Evolutionary conservation across 768 basidiomycete genomes (phyloP).

Genomic region (Xanthoconium purpureum): DNA sequence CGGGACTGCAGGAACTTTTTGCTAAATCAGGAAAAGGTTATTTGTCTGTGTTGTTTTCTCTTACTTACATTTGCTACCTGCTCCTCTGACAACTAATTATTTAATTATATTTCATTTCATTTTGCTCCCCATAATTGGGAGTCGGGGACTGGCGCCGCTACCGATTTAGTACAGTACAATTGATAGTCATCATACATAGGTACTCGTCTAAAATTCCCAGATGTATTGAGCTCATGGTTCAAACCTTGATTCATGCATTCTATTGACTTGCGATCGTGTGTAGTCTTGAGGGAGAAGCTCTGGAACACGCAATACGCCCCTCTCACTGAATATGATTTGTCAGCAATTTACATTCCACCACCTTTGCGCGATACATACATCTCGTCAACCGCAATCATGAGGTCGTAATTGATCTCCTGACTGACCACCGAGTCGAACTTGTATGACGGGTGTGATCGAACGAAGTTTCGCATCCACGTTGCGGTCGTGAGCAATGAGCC

Average conservation of each 20-base stretch:
- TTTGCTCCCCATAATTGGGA: too few species aligned
- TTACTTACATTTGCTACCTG: too few species aligned
- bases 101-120: too few species aligned
- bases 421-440: conserved; percentile 89
- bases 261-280: conserved; percentile 32
- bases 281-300: conserved; percentile 65
- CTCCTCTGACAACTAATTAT: too few species aligned
- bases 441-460: conserved; percentile 88
- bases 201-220: too few species aligned
- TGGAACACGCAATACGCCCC: conserved; percentile 58
- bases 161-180: too few species aligned
- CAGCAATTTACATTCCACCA: not conserved
- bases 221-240: conserved; percentile 14
- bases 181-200: too few species aligned
- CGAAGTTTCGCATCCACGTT: conserved; percentile 90
- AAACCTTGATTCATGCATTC: conserved; percentile 25
- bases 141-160: too few species aligned
- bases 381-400: conserved; percentile 84
- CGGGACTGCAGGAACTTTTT: too few species aligned
- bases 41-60: too few species aligned
- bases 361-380: conserved; percentile 56
- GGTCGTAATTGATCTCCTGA: conserved; percentile 91
- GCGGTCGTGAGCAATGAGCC: conserved; percentile 84
- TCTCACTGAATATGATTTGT: conserved; percentile 47
- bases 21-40: too few species aligned